Evolutionary conservation across 2,329 filamentous ascomycete genomes (phyloP).

Genomic region (Capronia epimyces): DNA sequence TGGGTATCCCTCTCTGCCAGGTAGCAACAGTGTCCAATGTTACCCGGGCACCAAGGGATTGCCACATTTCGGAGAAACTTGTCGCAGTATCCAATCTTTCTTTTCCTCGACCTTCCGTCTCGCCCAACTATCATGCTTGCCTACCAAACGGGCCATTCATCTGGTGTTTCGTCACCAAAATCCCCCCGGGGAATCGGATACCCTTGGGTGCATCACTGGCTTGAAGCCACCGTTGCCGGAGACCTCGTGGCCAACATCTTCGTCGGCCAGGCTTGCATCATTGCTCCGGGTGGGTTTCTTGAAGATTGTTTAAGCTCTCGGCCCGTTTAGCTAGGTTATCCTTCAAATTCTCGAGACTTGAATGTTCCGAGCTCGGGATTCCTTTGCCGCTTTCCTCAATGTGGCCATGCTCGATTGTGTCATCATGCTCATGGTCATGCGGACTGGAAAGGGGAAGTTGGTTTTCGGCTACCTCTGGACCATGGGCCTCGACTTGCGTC

Average conservation of each 20-base stretch:
- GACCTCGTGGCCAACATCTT: too few species aligned
- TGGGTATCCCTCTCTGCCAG: neutral
- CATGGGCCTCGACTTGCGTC: conserved; percentile 2
- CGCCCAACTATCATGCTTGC: neutral
- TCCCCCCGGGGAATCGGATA: too few species aligned
- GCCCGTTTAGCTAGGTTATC: neutral
- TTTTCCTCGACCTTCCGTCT: neutral
- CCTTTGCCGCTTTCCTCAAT: conserved; percentile 10
- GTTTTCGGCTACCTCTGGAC: neutral
- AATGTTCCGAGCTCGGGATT: neutral
- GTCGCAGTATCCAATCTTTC: neutral
- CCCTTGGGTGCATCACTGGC: too few species aligned
- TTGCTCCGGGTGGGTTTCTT: neutral
- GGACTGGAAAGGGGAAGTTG: neutral
- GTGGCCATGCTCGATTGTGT: conserved; percentile 11
- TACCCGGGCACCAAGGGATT: neutral
- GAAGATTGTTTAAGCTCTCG: neutral
- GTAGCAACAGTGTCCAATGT: neutral
- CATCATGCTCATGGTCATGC: conserved; percentile 14
- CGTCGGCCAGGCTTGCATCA: too few species aligned
- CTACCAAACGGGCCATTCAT: too few species aligned
- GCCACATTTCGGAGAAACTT: neutral
- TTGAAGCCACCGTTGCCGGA: too few species aligned
- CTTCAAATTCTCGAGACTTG: conserved; percentile 5
- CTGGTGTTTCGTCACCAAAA: too few species aligned